Evolutionary conservation across 371 early-diverging fungal genomes (phyloP), one percentile per base, ranked within the genome.

Genomic region (Mortierella sp.): DNA sequence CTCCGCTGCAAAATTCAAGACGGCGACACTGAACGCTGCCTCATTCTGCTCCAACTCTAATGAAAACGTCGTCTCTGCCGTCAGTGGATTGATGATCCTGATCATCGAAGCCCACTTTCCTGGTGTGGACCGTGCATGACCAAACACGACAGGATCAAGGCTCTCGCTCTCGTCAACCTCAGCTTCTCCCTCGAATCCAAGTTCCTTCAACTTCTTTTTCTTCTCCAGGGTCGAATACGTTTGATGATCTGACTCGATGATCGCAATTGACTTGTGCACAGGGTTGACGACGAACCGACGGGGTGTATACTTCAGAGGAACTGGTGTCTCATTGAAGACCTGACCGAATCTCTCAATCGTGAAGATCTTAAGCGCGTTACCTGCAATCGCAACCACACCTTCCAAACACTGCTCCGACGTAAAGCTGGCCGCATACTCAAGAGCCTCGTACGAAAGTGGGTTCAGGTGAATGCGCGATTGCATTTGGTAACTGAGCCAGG

Each of bases 91-190:
- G 12, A 95, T 43, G 32, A 99, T 80, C 9, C 97, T 87, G 34
- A 99, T 88, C 56, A 94, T 90, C 49, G 93, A 92, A 0, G 95
- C 95, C 96, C 98, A 97, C 69, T 87, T 87, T 30, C 96, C 95
- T 5, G 85, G 57, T 9, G 66, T 78, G 3, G 89, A 86, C 41
- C 90, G 83, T 0, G 92, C 87, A 47, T 90, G 84, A 2, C 96
- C 96, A 82, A 95, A 96, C 53, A 89, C 86, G 12, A 82, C 84
- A 0, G 86, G 82, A 17, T 91, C 86, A 34, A 92, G 79, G 6
- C 75, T 64, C 2, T 79, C 70, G 19, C 60, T n/a, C n/a, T n/a
- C n/a, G n/a, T n/a, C n/a, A n/a, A n/a, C 76, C 24, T 70, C 59
- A 31, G 46, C 50, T 26, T 72, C 79, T 4, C 60, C 64, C 14